These are phyloP conservation scores for Rhizopus arrhizus DNA, from an alignment of 371 early-diverging fungal genomes.

Conservation along the genomic window DNA sequence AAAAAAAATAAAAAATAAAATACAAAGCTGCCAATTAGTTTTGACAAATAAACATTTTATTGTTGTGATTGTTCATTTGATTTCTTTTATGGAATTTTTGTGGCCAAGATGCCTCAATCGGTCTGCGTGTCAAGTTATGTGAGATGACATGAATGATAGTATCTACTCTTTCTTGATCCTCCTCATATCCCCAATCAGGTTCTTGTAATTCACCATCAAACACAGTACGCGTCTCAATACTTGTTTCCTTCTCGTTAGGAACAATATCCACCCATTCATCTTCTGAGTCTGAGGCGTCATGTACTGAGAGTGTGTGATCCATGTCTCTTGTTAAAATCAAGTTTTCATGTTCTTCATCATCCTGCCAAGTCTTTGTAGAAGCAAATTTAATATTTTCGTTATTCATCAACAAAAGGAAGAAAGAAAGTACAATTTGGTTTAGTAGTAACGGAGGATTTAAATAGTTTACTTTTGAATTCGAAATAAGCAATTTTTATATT, in stretches of 20 bases:
- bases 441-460: no score
- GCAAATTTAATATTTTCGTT: no score
- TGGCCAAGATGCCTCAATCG: no score
- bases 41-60: background rate
- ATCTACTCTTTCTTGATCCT: constrained; percentile 13
- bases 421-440: no score
- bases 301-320: no score
- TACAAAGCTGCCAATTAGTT: background rate
- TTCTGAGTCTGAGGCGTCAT: background rate
- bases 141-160: background rate
- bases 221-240: background rate
- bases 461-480: no score
- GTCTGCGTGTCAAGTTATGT: background rate
- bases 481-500: no score
- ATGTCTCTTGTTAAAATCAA: no score
- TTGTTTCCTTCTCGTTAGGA: background rate
- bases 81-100: no score
- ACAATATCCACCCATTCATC: constrained; percentile 14
- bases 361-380: no score
- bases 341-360: no score
- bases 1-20: constrained; percentile 8
- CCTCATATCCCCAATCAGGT: constrained; percentile 20
- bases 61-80: background rate
- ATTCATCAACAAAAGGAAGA: no score
- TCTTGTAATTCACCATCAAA: constrained; percentile 18